Conservation (phyloP, 176 grass and related monocot genomes). For the Pontederia paniculata region DNA sequence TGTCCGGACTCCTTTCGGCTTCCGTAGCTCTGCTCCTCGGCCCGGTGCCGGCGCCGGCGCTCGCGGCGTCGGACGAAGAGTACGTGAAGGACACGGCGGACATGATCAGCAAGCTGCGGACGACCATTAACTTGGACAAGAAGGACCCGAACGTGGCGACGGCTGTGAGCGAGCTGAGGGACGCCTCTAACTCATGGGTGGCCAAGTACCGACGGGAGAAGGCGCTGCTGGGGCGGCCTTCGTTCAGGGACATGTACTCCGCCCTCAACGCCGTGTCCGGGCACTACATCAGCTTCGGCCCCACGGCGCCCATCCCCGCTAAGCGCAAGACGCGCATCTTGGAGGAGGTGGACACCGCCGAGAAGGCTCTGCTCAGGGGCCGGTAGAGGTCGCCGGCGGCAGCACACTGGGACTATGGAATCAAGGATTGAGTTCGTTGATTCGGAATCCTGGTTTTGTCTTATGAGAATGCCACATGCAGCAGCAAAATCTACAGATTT, state of each 20-base stretch:
- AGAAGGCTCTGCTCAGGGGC: constrained; percentile 87
- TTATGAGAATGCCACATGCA: no score
- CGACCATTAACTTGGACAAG: constrained; percentile 76
- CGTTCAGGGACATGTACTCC: constrained; percentile 96
- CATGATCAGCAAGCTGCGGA: constrained; percentile 87
- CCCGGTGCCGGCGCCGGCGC: constrained; percentile 6
- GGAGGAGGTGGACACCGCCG: constrained; percentile 94
- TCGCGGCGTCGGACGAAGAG: constrained; percentile 55
- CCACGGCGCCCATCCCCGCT: constrained; percentile 79
- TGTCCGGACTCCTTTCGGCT: not conserved
- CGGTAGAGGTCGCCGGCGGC: constrained; percentile 21
- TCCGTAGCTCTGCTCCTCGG: not conserved
- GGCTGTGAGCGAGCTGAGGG: constrained; percentile 74
- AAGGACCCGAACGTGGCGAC: constrained; percentile 65
- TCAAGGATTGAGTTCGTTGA: no score
- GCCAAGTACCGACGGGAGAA: constrained; percentile 93
- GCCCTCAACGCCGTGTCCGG: constrained; percentile 94
- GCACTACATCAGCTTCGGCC: constrained; percentile 99
- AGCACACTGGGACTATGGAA: no score
- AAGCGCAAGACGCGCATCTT: constrained; percentile 93
- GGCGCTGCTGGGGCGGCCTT: constrained; percentile 54
- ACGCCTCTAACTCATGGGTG: constrained; percentile 88
- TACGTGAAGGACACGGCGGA: constrained; percentile 84
- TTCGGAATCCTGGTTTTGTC: no score
- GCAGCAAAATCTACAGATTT: no score